phyloP scores from a whole-genome alignment of 176 grass and related monocot genomes.

The Typha latifolia region DNA sequence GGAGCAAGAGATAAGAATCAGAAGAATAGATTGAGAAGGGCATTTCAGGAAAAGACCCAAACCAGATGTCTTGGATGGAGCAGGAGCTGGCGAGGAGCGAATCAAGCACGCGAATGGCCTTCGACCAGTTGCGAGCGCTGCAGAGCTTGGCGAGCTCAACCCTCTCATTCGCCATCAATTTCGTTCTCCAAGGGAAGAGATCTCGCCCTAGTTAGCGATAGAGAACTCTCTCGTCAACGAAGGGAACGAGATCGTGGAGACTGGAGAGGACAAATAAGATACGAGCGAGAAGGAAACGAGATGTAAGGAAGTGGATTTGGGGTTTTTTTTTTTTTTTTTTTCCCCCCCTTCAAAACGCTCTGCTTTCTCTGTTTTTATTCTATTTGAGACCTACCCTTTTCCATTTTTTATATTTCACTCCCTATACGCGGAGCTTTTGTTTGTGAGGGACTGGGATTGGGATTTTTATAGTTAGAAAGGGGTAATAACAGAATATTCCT shows the following conservation, averaged over 20 bases:
- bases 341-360: not conserved
- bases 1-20: not conserved
- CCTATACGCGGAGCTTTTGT: too few relatives aligned
- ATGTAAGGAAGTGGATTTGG: constrained; percentile 43
- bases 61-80: constrained; percentile 96
- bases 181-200: not conserved
- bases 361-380: not conserved
- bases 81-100: constrained; percentile 49
- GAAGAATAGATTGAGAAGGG: not conserved
- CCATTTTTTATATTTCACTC: too few relatives aligned
- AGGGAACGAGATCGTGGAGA: constrained; percentile 3
- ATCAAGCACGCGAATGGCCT: constrained; percentile 86
- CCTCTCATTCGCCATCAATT: constrained; percentile 44
- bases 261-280: not conserved
- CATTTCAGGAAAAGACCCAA: constrained; percentile 5
- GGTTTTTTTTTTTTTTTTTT: constrained; percentile 13
- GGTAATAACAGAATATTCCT: too few relatives aligned
- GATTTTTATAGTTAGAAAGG: too few relatives aligned
- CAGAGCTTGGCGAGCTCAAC: constrained; percentile 78
- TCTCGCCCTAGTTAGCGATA: constrained; percentile 19
- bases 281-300: constrained; percentile 6
- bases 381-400: too few relatives aligned
- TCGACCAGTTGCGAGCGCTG: constrained; percentile 82
- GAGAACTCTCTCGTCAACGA: not conserved
- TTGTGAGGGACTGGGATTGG: too few relatives aligned